Evolutionary conservation across 805 yeast species (phyloP), one percentile per base, ranked within the genome.

Genomic region (Pichia eremophila): DNA sequence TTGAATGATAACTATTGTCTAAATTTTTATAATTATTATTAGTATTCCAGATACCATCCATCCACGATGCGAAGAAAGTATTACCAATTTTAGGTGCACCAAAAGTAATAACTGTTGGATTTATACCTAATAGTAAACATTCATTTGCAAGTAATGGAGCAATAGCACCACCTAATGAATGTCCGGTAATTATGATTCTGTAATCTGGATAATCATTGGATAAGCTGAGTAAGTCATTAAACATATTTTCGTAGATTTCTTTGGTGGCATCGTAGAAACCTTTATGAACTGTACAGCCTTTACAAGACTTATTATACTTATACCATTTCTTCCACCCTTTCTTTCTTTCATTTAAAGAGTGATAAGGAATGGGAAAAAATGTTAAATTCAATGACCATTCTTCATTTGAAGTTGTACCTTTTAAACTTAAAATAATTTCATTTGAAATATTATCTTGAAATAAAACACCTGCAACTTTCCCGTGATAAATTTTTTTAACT

Each of bases 81-180:
- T 83, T 80, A 5, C 87, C 88, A 35, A 84, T 66, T 53, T 77
- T 77, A 0, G 91, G 87, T 14, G 78, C 73, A 1, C 82, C 93
- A 63, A 66, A 79, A 1, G 84, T 70, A 18, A 83, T 62, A 1
- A 82, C 76, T 38, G 72, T 58, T 0, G 85, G 83, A 8, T 74
- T 60, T 48, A 65, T 66, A 0, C 86, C 87, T 57, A 75, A 52
- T 18, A 77, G 56, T 47, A 72, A 64, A 42, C 81, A 68, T 55
- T 85, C 93, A 22, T 79, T 68, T 0, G 84, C 91, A 9, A 77
- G 72, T 34, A 85, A 63, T 5, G 71, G 63, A 2, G 89, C 82
- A 45, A 83, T 61, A 0, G 90, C 89, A 8, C 82, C 95, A 3
- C 65, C 65, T 39, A 85, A 63, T 0, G 93, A 85, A 62, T 86